These are phyloP conservation scores for Leishmania arabica DNA, from an alignment of 208 protist species.

Conservation along the genomic window DNA sequence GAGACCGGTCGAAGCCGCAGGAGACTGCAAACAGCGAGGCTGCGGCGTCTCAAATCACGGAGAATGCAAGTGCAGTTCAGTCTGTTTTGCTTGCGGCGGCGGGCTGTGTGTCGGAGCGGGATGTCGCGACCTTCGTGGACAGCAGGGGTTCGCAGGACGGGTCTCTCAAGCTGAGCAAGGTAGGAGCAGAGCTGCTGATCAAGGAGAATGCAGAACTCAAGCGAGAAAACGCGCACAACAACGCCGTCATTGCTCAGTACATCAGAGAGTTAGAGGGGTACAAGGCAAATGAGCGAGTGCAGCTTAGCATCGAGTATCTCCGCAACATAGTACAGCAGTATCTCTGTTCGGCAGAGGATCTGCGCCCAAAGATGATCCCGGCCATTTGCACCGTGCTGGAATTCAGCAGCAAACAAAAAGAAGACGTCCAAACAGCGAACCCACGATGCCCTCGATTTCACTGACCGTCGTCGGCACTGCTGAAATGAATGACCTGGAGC, in stretches of 20 bases:
- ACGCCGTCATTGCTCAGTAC: conserved; percentile 60
- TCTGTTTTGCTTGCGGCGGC: conserved; percentile 28
- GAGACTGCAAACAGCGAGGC: conserved; percentile 4
- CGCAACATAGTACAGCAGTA: conserved; percentile 83
- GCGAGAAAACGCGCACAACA: conserved; percentile 63
- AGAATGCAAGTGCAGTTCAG: conserved; percentile 26
- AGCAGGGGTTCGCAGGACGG: conserved; percentile 43
- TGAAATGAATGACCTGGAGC: neutral
- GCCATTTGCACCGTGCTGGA: conserved; percentile 87
- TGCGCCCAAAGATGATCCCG: conserved; percentile 85
- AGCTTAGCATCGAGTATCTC: conserved; percentile 76
- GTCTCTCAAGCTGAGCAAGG: conserved; percentile 23
- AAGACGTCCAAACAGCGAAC: conserved; percentile 60
- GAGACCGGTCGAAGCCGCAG: conserved; percentile 28
- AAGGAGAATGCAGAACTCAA: conserved; percentile 64
- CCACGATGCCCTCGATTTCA: conserved; percentile 72
- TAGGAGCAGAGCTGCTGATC: conserved; percentile 31
- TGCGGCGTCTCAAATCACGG: neutral
- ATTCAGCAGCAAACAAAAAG: conserved; percentile 78
- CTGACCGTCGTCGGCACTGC: conserved; percentile 16
- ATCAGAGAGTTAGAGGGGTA: conserved; percentile 64
- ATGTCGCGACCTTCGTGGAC: conserved; percentile 46
- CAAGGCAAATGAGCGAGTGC: conserved; percentile 67
- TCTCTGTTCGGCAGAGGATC: conserved; percentile 59
- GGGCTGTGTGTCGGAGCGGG: conserved; percentile 52